Conservation (phyloP, 331 rosid genomes). For the Stylosanthes scabra region DNA sequence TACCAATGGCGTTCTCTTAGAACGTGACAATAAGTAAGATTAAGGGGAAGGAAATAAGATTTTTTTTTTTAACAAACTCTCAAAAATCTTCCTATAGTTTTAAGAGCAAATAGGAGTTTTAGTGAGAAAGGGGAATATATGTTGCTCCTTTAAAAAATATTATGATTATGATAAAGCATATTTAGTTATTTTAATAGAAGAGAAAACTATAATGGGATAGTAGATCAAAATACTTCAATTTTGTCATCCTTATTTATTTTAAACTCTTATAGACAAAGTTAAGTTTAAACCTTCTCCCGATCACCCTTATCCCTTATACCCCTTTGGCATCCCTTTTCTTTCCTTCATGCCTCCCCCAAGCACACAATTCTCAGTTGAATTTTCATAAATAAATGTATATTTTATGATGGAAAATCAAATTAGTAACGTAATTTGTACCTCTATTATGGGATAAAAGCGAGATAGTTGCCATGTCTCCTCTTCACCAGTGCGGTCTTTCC, state of each 20-base stretch:
- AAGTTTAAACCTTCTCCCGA: not conserved
- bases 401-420: constrained; percentile 14
- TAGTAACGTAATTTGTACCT: constrained; percentile 56
- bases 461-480: constrained; percentile 88
- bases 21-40: too few relatives aligned
- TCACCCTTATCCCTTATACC: not conserved
- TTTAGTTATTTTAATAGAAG: not conserved
- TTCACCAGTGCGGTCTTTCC: constrained; percentile 85
- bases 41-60: not conserved
- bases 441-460: constrained; percentile 91
- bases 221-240: not conserved
- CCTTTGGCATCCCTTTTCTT: not conserved
- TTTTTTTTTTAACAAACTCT: too few relatives aligned
- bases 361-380: constrained; percentile 2
- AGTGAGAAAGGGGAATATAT: not conserved
- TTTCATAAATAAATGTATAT: constrained; percentile 19
- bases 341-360: not conserved
- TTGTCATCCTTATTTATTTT: not conserved
- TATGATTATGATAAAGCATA: not conserved
- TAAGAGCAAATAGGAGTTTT: not conserved
- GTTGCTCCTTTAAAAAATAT: not conserved
- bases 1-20: not conserved
- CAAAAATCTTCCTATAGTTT: not conserved
- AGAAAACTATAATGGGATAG: not conserved
- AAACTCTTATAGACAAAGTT: not conserved